A percentile compares a stretch with the other conserved stretches of the same genome.
Conservation (phyloP, 345 rosid species). For the Eucalyptus fibrosa region DNA sequence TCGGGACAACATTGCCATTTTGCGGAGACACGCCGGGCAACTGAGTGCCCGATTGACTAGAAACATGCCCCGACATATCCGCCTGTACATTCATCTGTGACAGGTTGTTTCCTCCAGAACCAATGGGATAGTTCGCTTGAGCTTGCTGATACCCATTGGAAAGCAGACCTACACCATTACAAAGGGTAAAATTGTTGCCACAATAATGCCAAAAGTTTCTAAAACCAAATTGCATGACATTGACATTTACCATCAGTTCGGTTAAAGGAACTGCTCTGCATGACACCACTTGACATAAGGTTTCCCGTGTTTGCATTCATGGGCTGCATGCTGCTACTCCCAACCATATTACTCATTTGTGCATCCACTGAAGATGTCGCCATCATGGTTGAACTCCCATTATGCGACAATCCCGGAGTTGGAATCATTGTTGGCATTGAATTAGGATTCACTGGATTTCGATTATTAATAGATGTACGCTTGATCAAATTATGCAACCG, state of each 20-base stretch:
- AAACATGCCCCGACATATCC: conserved; percentile 25
- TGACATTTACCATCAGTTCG: conserved; percentile 32
- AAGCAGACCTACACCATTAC: conserved; percentile 38
- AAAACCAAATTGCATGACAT: neutral
- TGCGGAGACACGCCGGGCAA: conserved; percentile 8
- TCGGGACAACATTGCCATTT: conserved; percentile 9
- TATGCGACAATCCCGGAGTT: too few species aligned
- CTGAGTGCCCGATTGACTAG: conserved; percentile 5
- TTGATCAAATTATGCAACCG: conserved; percentile 42
- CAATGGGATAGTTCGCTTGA: conserved; percentile 43
- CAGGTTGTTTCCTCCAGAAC: conserved; percentile 58
- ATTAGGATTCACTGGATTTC: conserved; percentile 47
- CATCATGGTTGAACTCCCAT: too few species aligned
- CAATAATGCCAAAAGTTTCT: neutral
- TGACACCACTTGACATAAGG: conserved; percentile 32
- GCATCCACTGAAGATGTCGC: conserved; percentile 14
- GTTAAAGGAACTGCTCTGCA: conserved; percentile 34
- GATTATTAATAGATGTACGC: conserved; percentile 12
- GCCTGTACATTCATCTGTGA: conserved; percentile 34
- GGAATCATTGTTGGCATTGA: conserved; percentile 46
- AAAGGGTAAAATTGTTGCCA: neutral
- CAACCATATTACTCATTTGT: conserved; percentile 29
- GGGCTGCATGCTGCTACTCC: conserved; percentile 34
- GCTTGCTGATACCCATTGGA: conserved; percentile 64
- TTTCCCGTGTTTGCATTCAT: conserved; percentile 33